Conservation (phyloP, 345 rosid species). For the Ailanthus altissimus region DNA sequence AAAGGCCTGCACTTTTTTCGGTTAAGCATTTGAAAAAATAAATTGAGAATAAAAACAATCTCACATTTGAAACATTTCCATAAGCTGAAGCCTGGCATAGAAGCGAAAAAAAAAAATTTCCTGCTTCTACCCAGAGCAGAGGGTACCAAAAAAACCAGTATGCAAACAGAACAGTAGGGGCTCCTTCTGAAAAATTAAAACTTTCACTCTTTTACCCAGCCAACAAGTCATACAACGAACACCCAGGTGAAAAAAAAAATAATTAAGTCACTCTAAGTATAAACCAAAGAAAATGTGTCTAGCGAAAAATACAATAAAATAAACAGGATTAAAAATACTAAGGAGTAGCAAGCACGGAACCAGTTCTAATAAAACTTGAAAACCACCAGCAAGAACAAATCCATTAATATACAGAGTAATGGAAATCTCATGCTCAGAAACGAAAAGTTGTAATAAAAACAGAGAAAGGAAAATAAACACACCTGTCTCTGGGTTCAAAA, state of each 20-base stretch:
- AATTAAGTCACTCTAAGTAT: too few relatives aligned
- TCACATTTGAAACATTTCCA: not conserved
- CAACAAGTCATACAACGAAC: not conserved
- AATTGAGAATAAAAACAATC: not conserved
- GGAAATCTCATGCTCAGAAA: not conserved
- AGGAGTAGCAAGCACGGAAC: not conserved
- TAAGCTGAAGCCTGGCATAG: not conserved
- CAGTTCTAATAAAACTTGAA: not conserved
- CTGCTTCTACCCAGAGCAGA: not conserved
- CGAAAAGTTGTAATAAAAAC: not conserved
- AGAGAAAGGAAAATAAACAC: not conserved
- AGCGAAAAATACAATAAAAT: not conserved
- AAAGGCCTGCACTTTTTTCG: too few relatives aligned
- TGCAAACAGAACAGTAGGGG: not conserved
- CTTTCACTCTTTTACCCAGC: not conserved
- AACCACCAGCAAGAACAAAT: not conserved
- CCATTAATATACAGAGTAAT: not conserved
- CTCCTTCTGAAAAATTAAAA: not conserved
- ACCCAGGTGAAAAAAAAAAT: not conserved
- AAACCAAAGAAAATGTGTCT: not conserved
- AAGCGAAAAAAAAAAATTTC: not conserved
- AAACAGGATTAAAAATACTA: too few relatives aligned
- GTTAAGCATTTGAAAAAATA: not conserved
- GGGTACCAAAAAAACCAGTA: not conserved
- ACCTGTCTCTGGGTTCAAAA: slow-evolving; percentile 57